Evolutionary conservation across 2,329 filamentous ascomycete genomes (phyloP), one percentile per base, ranked within the genome.

Genomic region (Lithohypha guttulata): DNA sequence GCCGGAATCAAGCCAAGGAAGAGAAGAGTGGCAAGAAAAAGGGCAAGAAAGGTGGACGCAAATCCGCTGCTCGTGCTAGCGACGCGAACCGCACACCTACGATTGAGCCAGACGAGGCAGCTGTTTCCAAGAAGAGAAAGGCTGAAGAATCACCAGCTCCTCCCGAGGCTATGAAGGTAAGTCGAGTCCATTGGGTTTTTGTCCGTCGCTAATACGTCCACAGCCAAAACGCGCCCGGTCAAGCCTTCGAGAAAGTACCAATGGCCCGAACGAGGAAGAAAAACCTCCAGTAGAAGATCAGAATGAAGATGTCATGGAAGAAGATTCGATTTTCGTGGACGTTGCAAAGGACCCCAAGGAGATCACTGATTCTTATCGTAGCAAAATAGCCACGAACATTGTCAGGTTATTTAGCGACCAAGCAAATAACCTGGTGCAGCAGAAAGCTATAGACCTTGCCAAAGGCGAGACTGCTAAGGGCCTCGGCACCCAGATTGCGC

Each of bases 311-410:
- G 46, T 49, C 28, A 55, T 59, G 34, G 53, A 55, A 23, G 44
- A 50, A 32, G 57, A 57, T 22, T 53, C 52, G 17, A 50, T 55
- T 27, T 52, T 57, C 23, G 49, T 55, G 20, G 55, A 58, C 20
- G 49, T 59, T 25, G 51, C 56, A 14, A 55, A 51, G 33, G 55
- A 57, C 15, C 50, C 69, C 33, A 61, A 66, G 23, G 61, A 71
- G 14, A 63, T 79, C 22, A 69, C 85, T 1, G 73, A 77, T 14
- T 69, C 75, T 9, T 56, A 67, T 23, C 79, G 87, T 46, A 78
- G 77, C 53, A 76, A 73, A 21, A 72, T 77, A 11, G 85, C 83
- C 6, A 77, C 75, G 49, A 75, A 77, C 15, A 61, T 96, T 20
- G 69, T 76, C 49, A 85, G 81, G 49, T 73, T 77, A 11, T 74